Evolutionary conservation across 2,329 filamentous ascomycete species (phyloP), one percentile per base, ranked within the genome.

Genomic region (Massarina eburnea): DNA sequence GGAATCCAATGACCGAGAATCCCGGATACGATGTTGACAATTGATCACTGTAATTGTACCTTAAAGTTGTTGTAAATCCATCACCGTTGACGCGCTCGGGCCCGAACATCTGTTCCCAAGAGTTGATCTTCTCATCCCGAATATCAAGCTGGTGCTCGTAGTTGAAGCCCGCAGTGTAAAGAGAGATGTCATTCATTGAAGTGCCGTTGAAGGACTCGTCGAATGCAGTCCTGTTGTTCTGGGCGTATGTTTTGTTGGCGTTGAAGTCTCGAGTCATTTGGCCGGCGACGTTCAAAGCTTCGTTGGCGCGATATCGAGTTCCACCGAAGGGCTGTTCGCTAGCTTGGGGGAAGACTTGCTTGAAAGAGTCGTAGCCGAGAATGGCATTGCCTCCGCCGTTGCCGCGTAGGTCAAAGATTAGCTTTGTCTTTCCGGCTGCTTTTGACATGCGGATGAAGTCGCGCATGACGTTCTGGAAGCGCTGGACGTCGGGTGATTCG

Each of bases 381-480:
- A 68, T 62, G 12, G 67, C 65, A 18, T 62, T 65, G 27, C 85
- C 84, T 30, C 84, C 85, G 0, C 72, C 73, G 52, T 88, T 89
- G 2, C 71, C 74, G 3, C 79, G 76, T 6, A 88, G 59, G 51
- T 88, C 85, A 47, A 88, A 79, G 22, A 88, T 73, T 4, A 88
- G 71, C 61, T 80, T 83, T n/a, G 72, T 80, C 60, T 83, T 83
- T 2, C 75, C 73, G 2, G 71, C 70, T 2, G 62, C 51, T 33
- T 75, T 73, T 10, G 75, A 75, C 32, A 71, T 66, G 0, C 71
- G 65, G 14, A 84, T 70, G 53, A 83, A 78, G 7, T 67, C 48
- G 7, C 72, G 58, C 46, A 76, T 66, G 0, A 66, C 55, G 39
- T 67, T 57, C 41, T 72, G 70, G 46, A 73, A 77, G 4, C 62